A percentile compares a stretch with the other conserved stretches of the same genome.
Evolutionary conservation across 177 flowering plant genomes (phyloP).

Genomic region (Vitis hybrid): DNA sequence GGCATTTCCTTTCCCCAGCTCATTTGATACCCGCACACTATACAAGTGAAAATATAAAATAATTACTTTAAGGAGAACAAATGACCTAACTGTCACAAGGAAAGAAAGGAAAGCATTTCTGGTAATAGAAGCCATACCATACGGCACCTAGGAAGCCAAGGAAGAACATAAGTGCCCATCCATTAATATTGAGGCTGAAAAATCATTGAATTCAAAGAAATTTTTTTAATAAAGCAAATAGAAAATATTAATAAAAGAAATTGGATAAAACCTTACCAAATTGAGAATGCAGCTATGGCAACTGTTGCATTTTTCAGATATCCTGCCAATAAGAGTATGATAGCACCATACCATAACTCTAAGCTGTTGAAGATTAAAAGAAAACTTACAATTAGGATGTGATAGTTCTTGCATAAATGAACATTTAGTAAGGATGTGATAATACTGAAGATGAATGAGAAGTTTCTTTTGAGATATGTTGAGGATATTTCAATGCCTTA

Average conservation of each 20-base stretch:
- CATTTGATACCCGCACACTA: slow-evolving; percentile 27
- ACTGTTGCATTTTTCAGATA: slow-evolving; percentile 23
- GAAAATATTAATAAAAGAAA: neutral
- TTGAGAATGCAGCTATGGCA: slow-evolving; percentile 22
- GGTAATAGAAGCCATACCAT: slow-evolving; percentile 7
- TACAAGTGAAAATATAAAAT: neutral
- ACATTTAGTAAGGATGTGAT: neutral
- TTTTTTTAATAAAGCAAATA: neutral
- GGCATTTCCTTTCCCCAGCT: slow-evolving; percentile 26
- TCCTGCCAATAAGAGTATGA: slow-evolving; percentile 25
- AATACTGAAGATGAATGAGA: no score
- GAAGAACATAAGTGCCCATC: slow-evolving; percentile 28
- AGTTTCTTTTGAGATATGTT: no score
- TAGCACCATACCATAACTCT: slow-evolving; percentile 29
- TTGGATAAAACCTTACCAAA: slow-evolving; percentile 17
- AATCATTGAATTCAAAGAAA: neutral
- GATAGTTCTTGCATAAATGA: neutral
- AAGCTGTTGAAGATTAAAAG: slow-evolving; percentile 15
- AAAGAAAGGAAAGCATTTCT: neutral
- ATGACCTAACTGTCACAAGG: no score
- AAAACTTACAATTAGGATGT: neutral
- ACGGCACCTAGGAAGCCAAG: slow-evolving; percentile 26
- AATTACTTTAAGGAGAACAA: neutral
- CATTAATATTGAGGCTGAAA: slow-evolving; percentile 31
- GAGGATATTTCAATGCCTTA: no score